A percentile compares a stretch with the other conserved stretches of the same genome.
Evolutionary conservation across 2,329 filamentous ascomycete species (phyloP).

Genomic region (Alternaria atra): DNA sequence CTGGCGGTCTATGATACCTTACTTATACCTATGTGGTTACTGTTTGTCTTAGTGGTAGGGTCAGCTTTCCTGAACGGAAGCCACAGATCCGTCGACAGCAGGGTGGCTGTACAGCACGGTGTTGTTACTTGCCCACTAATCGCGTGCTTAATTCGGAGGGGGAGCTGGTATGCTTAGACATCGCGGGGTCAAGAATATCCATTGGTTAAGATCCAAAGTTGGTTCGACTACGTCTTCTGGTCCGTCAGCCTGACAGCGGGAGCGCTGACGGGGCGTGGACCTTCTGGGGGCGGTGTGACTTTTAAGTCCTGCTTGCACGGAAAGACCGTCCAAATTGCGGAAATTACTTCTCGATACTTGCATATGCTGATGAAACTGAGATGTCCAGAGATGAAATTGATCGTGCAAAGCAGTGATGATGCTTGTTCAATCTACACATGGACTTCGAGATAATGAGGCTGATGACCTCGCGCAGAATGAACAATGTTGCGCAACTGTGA

Average conservation of each 20-base stretch:
- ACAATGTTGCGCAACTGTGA: neutral
- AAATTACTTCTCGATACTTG: conserved; percentile 1
- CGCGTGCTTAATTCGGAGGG: conserved; percentile 24
- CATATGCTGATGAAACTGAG: conserved; percentile 5
- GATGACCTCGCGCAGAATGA: neutral
- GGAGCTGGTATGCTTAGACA: conserved; percentile 21
- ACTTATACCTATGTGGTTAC: conserved; percentile 36
- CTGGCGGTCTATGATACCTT: conserved; percentile 7
- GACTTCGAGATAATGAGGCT: neutral
- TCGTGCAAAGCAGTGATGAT: neutral
- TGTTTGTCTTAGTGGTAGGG: neutral
- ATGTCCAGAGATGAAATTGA: neutral
- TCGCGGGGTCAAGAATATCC: conserved; percentile 17
- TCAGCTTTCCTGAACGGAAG: conserved; percentile 15
- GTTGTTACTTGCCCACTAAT: conserved; percentile 13
- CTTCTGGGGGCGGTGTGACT: conserved; percentile 16
- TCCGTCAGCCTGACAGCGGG: conserved; percentile 20
- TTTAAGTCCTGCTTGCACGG: neutral
- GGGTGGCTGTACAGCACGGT: conserved; percentile 21
- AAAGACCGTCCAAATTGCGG: neutral
- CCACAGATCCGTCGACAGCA: conserved; percentile 12
- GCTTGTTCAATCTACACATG: neutral
- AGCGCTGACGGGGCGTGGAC: conserved; percentile 20
- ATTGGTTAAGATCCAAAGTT: conserved; percentile 18
- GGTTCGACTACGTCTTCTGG: conserved; percentile 12